Percentiles rank a stretch among this genome's conserved stretches.
Conservation (phyloP, 2,329 filamentous ascomycete species). For the Plenodomus lindquistii region DNA sequence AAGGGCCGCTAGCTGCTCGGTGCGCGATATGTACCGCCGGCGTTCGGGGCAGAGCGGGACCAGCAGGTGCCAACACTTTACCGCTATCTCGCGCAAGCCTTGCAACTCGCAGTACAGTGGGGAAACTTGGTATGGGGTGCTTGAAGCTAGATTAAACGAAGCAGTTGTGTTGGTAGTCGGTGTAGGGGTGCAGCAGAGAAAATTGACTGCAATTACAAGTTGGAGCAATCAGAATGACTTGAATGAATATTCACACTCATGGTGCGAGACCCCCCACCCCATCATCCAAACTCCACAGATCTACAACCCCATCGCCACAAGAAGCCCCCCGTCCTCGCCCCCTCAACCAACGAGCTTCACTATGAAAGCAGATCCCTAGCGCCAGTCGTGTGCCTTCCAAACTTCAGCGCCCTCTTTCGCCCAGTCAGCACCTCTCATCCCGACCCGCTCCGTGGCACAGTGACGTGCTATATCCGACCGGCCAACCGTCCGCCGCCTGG, state of each 20-base stretch:
- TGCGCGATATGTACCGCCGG: constrained; percentile 15
- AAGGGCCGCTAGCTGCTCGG: constrained; percentile 13
- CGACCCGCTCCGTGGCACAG: not conserved
- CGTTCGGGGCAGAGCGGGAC: constrained; percentile 16
- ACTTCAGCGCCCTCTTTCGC: not conserved
- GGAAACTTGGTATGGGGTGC: not conserved
- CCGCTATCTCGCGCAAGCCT: constrained; percentile 12
- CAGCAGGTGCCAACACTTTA: constrained; percentile 13
- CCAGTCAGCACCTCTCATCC: not conserved
- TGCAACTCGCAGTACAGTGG: not conserved
- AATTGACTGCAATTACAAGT: too few relatives aligned
- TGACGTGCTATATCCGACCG: not conserved
- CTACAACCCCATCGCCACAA: constrained; percentile 4
- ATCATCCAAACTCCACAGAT: constrained; percentile 1
- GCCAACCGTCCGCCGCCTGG: too few relatives aligned
- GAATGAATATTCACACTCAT: not conserved
- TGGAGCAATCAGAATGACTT: not conserved
- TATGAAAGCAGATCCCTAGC: constrained; percentile 2
- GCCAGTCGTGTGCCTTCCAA: constrained; percentile 12
- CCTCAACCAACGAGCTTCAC: constrained; percentile 6
- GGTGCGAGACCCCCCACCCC: not conserved
- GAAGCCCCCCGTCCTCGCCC: not conserved
- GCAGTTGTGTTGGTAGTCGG: not conserved
- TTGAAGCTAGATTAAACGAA: not conserved
- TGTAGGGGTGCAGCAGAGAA: not conserved